phyloP scores from a whole-genome alignment of 2,329 filamentous ascomycete species.

The Exophiala xenobiotica region DNA sequence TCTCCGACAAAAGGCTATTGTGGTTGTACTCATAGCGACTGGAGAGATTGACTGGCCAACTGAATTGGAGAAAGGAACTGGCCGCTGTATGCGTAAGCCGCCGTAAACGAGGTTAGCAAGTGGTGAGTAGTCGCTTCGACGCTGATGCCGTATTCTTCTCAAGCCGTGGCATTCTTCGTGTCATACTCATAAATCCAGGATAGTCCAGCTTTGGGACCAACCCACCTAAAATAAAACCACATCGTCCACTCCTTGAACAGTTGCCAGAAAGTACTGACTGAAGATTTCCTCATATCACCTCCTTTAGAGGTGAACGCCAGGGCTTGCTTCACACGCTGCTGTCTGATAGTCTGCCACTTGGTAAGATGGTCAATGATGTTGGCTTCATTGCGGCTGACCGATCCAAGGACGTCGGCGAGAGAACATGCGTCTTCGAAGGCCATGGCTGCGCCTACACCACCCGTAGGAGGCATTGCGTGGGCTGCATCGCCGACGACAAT shows the following conservation, averaged over 20 bases:
- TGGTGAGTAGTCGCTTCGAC: too few relatives aligned
- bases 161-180: too few relatives aligned
- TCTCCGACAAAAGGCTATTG: too few relatives aligned
- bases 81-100: too few relatives aligned
- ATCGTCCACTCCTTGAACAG: constrained; percentile 25
- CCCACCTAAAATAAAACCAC: constrained; percentile 19
- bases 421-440: constrained; percentile 28
- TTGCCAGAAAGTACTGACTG: constrained; percentile 15
- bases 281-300: constrained; percentile 18
- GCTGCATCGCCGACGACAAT: constrained; percentile 29
- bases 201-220: constrained; percentile 12
- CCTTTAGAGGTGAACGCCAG: constrained; percentile 45
- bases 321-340: constrained; percentile 50
- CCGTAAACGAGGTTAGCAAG: too few relatives aligned
- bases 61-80: too few relatives aligned
- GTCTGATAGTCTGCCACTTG: constrained; percentile 51
- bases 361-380: background rate
- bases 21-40: too few relatives aligned
- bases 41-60: too few relatives aligned
- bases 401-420: constrained; percentile 23
- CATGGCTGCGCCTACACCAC: constrained; percentile 27
- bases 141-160: too few relatives aligned
- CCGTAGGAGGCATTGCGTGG: constrained; percentile 28
- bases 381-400: constrained; percentile 2
- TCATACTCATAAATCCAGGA: constrained; percentile 24